phyloP scores from a whole-genome alignment of 148 eudicot species.

The Chenopodium album region DNA sequence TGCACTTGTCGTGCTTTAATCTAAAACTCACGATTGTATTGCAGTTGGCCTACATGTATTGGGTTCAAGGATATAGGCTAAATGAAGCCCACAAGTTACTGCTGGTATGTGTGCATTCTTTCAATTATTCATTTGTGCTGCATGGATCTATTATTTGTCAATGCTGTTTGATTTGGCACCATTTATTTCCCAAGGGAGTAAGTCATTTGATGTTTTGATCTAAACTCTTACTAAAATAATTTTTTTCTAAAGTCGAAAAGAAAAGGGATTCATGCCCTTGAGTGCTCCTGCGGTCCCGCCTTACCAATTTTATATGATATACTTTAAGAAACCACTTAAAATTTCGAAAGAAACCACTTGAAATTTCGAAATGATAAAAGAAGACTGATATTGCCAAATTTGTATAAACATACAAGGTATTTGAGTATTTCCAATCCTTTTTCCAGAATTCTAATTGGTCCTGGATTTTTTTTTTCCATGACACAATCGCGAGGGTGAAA shows the following conservation, averaged over 20 bases:
- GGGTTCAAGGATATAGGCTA: constrained; percentile 84
- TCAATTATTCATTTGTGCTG: neutral
- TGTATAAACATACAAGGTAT: too few relatives aligned
- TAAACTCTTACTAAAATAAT: too few relatives aligned
- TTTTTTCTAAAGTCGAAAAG: too few relatives aligned
- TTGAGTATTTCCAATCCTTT: too few relatives aligned
- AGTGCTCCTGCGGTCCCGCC: neutral
- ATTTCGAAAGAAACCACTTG: too few relatives aligned
- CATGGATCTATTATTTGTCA: neutral
- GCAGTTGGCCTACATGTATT: constrained; percentile 96
- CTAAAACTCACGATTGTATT: constrained; percentile 20
- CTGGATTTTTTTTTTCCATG: too few relatives aligned
- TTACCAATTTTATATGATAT: neutral
- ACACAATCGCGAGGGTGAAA: too few relatives aligned
- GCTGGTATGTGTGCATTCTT: constrained; percentile 45
- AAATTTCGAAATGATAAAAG: too few relatives aligned
- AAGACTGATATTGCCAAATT: too few relatives aligned
- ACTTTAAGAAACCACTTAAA: neutral
- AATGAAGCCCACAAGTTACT: constrained; percentile 64
- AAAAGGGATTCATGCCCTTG: neutral
- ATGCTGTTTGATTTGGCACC: neutral
- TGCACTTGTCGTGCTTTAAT: neutral
- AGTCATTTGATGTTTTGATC: neutral
- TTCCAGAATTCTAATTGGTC: too few relatives aligned
- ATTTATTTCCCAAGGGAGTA: neutral